Evolutionary conservation across 2,329 filamentous ascomycete species (phyloP), one percentile per base, ranked within the genome.

Genomic region (Trematosphaeria pertusa): DNA sequence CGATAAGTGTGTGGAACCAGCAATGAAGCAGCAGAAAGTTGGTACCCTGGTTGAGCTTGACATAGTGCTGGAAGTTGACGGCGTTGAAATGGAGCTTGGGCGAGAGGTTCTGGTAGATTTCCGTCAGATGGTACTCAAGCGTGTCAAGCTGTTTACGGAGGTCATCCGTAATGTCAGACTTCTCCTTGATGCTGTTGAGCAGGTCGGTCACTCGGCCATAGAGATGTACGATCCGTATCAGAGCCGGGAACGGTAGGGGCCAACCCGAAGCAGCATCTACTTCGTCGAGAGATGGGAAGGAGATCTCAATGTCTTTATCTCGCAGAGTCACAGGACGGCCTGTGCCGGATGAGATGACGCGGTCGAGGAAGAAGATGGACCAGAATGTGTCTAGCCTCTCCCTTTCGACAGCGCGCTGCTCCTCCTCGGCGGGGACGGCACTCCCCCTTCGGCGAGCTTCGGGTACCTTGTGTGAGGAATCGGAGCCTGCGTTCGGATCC

Each of bases 381-480:
- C 91, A 96, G 57, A 96, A 91, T 0, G 91, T 93, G 61, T 96
- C 89, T 33, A 91, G 86, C 12, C 89, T 83, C 64, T 95, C 91
- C 53, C 91, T 85, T 59, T 95, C 90, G 3, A 89, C 82, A 60
- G 83, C 87, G 54, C 75, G 80, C 69, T 81, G 83, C 61, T 86
- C 85, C 71, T 76, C 46, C 68, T 81, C 50, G 72, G 72, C 58
- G 26, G 59, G 58, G 26, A 62, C 48, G 17, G 36, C 43, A 18
- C 45, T 68, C 15, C 35, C 39, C 36, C 48, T 28, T 21, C 15
- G 73, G 72, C 54, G 78, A 78, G 73, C 76, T 76, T 2, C 77
- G 73, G 80, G 46, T 78, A 77, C n/a, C 78, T 79, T 56, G 82
- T 81, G 49, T 81, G 82, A 48, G 78, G 80, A 37, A 62, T 71